Percentiles rank a stretch among this genome's conserved stretches.
Evolutionary conservation across 805 yeast genomes (phyloP).

Genomic region (Candida gorgasii): DNA sequence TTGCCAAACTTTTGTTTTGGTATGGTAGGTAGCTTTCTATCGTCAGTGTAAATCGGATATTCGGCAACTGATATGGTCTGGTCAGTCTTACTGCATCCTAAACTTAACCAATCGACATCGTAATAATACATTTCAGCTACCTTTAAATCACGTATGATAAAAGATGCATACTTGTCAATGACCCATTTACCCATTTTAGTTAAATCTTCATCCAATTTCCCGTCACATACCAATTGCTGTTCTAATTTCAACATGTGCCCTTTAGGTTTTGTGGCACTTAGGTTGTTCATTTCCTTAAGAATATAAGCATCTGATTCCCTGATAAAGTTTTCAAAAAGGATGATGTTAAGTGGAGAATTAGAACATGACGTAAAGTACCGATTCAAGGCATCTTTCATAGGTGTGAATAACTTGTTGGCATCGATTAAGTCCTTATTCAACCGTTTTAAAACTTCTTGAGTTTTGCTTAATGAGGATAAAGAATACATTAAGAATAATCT

Average conservation of each 20-base stretch:
- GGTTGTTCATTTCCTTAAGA: constrained; percentile 27
- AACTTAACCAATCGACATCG: constrained; percentile 65
- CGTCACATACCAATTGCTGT: constrained; percentile 61
- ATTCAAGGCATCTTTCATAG: constrained; percentile 54
- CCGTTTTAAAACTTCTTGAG: constrained; percentile 57
- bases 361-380: constrained; percentile 49
- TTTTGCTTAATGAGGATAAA: constrained; percentile 63
- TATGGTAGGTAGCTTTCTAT: background rate
- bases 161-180: constrained; percentile 48
- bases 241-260: constrained; percentile 51
- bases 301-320: constrained; percentile 53
- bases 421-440: constrained; percentile 52
- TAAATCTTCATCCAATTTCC: constrained; percentile 52
- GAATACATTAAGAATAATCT: constrained; percentile 66
- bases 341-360: constrained; percentile 56
- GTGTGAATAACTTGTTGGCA: constrained; percentile 42
- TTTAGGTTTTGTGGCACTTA: constrained; percentile 22
- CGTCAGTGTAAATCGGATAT: background rate
- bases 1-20: constrained; percentile 26
- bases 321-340: constrained; percentile 59
- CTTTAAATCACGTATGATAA: constrained; percentile 46
- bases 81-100: constrained; percentile 19
- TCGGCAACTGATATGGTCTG: background rate
- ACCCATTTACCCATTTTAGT: constrained; percentile 42
- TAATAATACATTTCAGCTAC: constrained; percentile 60